Evolutionary conservation across 768 basidiomycete species (phyloP).

Genomic region (Pleurotus tuoliensis): DNA sequence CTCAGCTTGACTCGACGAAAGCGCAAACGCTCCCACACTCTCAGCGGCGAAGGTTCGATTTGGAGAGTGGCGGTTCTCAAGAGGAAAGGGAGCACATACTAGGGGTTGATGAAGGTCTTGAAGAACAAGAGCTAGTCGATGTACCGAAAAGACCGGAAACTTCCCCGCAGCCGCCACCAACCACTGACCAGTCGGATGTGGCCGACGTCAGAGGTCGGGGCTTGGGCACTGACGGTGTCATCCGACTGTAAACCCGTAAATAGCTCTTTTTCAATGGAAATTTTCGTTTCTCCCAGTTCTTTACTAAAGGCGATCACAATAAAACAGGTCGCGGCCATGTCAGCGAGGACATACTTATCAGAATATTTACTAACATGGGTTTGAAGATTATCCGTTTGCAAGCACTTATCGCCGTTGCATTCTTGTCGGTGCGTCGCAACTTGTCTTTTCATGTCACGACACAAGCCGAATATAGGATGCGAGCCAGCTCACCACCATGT

Average conservation of each 20-base stretch:
- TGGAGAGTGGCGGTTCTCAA: constrained; percentile 15
- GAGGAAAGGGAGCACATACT: constrained; percentile 36
- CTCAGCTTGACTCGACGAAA: constrained; percentile 11
- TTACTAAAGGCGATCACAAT: too few relatives aligned
- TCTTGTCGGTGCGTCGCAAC: too few relatives aligned
- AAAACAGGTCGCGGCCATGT: too few relatives aligned
- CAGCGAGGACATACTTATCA: too few relatives aligned
- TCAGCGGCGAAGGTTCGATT: constrained; percentile 11
- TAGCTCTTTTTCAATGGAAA: background rate
- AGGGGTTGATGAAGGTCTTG: constrained; percentile 26
- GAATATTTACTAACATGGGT: too few relatives aligned
- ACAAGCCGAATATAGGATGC: too few relatives aligned
- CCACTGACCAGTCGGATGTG: background rate
- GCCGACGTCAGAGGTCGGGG: constrained; percentile 1
- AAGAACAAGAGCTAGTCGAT: constrained; percentile 9
- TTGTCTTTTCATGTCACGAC: too few relatives aligned
- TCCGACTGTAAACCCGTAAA: constrained; percentile 11
- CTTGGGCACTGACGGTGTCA: constrained; percentile 8
- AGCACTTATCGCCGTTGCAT: too few relatives aligned
- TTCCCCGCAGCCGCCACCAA: background rate
- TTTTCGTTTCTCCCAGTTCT: background rate
- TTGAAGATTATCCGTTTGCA: too few relatives aligned
- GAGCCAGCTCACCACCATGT: too few relatives aligned
- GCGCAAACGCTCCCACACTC: constrained; percentile 8
- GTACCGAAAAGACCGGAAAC: constrained; percentile 4